These are phyloP conservation scores for Dendrostoma leiphaemia DNA, from an alignment of 2,329 filamentous ascomycete genomes.

Conservation along the genomic window DNA sequence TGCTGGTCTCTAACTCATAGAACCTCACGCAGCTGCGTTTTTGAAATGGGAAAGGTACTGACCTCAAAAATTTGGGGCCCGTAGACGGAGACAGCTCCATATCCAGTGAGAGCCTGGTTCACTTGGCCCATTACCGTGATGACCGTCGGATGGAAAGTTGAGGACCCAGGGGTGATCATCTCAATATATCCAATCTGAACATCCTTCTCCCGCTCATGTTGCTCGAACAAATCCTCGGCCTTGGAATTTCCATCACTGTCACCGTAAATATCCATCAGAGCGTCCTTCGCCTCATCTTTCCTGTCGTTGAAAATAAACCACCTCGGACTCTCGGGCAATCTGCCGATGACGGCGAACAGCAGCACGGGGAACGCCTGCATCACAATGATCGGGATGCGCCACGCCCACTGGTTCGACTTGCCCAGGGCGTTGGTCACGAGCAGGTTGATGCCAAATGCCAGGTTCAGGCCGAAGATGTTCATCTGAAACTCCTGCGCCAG, in stretches of 20 bases:
- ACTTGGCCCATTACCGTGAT: conserved; percentile 62
- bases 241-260: conserved; percentile 32
- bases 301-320: conserved; percentile 54
- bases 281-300: conserved; percentile 47
- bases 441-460: conserved; percentile 60
- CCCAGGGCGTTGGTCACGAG: conserved; percentile 50
- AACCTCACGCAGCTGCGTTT: too few species aligned
- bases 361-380: conserved; percentile 60
- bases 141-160: conserved; percentile 59
- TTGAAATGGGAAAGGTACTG: background rate
- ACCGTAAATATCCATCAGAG: conserved; percentile 48
- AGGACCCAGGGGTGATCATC: conserved; percentile 53
- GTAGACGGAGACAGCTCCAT: conserved; percentile 60
- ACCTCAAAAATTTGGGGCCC: conserved; percentile 59
- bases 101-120: conserved; percentile 58
- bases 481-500: conserved; percentile 63
- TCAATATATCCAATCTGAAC: conserved; percentile 50
- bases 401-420: conserved; percentile 58
- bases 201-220: conserved; percentile 47
- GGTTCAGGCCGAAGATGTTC: conserved; percentile 61
- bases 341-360: conserved; percentile 49
- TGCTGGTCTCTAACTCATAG: too few species aligned
- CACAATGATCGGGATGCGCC: conserved; percentile 57
- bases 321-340: conserved; percentile 55
- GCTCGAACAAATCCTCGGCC: conserved; percentile 45